A percentile compares a stretch with the other conserved stretches of the same genome.
These are phyloP conservation scores for Metschnikowia drakensbergensis DNA, from an alignment of 805 yeast species.

Conservation along the genomic window DNA sequence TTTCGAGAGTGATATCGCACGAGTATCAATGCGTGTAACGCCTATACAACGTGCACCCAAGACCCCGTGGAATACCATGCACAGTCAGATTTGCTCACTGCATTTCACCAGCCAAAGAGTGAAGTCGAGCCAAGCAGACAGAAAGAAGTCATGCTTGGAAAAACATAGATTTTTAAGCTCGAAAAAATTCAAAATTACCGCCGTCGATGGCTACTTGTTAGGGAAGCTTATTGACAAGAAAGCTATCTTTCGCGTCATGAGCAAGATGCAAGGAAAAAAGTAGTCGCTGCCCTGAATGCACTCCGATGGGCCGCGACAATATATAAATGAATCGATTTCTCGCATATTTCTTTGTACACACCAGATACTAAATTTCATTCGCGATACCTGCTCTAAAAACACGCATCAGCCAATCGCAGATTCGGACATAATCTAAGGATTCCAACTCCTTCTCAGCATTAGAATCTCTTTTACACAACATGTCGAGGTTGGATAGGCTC, in stretches of 20 bases:
- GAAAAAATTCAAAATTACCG: too few relatives aligned
- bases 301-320: constrained; percentile 11
- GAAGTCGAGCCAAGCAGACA: too few relatives aligned
- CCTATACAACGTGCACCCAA: too few relatives aligned
- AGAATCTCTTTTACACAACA: constrained; percentile 6
- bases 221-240: too few relatives aligned
- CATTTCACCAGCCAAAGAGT: too few relatives aligned
- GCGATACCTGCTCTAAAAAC: constrained; percentile 3
- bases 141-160: too few relatives aligned
- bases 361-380: constrained; percentile 1
- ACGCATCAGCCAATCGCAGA: background rate
- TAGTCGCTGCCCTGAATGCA: constrained; percentile 10
- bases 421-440: background rate
- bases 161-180: too few relatives aligned
- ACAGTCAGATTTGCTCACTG: too few relatives aligned
- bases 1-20: too few relatives aligned
- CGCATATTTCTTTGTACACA: constrained; percentile 15
- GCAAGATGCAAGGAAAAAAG: constrained; percentile 1
- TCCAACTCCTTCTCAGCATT: background rate
- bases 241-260: background rate
- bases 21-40: too few relatives aligned
- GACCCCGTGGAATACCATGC: too few relatives aligned
- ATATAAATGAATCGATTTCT: constrained; percentile 13
- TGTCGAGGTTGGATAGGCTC: constrained; percentile 54
- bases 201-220: too few relatives aligned